Evolutionary conservation across 208 protist genomes (phyloP), one percentile per base, ranked within the genome.

Genomic region (Leptomonas pyrrhocoris): DNA sequence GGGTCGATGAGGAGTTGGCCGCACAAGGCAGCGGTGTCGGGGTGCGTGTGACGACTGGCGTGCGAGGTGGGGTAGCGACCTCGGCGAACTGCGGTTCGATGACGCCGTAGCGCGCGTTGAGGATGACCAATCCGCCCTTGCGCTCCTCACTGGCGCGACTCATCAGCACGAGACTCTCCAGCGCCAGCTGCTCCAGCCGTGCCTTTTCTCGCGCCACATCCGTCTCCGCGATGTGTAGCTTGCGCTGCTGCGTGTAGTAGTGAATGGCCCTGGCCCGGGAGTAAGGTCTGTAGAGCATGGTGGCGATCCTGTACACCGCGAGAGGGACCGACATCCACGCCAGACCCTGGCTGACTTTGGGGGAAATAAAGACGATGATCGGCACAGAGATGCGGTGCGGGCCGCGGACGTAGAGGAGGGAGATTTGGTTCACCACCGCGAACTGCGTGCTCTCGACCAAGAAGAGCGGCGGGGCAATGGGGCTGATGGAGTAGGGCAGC

Each of bases 81-180:
- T 94, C 83, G 12, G 72, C 72, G 64, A 81, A 94, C 42, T 78
- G 70, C 8, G 88, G 83, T n/a, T 80, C 56, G 19, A 96, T 67
- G 28, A 96, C 86, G 18, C 92, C 92, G 79, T 95, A 96, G 59
- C 79, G 83, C 0, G 89, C 92, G 71, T 93, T 94, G 68, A 94
- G 83, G 43, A 96, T 91, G 28, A 96, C 88, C 16, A 96, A 83
- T 0, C 92, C 92, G 42, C 82, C 82, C 40, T 86, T 83, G 13
- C 75, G 73, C 46, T 94, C 86, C 67, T 96, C 89, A 45, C 27
- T 49, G 12, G 86, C 68, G 25, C 80, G 81, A 61, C 74, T 84
- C 45, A 64, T 53, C 59, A 88, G 62, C 28, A 92, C 77, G n/a
- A 58, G 42, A 11, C 13, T 68, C 74, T 92, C 80, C 31, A 96